Base-by-base conservation (phyloP, 306 rosid species). In the Echinosophora koreensis region DNA sequence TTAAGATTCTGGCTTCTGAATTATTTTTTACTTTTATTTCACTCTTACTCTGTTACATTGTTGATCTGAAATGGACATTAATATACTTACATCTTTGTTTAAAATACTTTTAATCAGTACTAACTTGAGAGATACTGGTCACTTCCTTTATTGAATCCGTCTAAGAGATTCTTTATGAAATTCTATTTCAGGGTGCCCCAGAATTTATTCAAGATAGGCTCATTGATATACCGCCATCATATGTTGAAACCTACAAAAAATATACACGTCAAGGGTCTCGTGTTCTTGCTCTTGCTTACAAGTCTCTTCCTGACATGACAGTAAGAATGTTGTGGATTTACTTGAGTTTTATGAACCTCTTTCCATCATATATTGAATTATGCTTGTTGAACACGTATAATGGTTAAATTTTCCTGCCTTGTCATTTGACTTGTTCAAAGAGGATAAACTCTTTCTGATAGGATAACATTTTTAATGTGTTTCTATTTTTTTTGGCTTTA, bases 221-320 rank as follows among this genome's bases (percentile, higher is more conserved):
- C 69, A 68, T 77, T 35, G 91, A 92, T 80, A 52, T 89, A 55
- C 99, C 99, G 8, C 82, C 87, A 55, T 86, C 90, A 13, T 95
- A 92, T 82, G 88, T 91, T 73, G 97, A 95, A 69, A 91, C 97
- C 16, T 95, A 90, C 87, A 95, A 89, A 85, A 91, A 82, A 66
- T 89, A 82, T 86, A 95, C 98, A 65, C 96, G 99, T 41, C 99
- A 95, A 71, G 99, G 99, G 60, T 95, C 99, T 66, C 99, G 99
- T 14, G 99, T 95, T 73, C 96, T 95, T 77, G 97, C 99, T 56
- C 92, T 95, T 81, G 99, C 97, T 57, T 93, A 83, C 89, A 95
- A 95, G 84, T 81, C 99, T 83, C 89, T 95, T 79, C 70, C 92
- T 3, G 99, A 95, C 69, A 95, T 95, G 98, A 92, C 97, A 85